Evolutionary conservation across 208 protist species (phyloP), one percentile per base, ranked within the genome.

Genomic region (Vickermania ingenoplastis): DNA sequence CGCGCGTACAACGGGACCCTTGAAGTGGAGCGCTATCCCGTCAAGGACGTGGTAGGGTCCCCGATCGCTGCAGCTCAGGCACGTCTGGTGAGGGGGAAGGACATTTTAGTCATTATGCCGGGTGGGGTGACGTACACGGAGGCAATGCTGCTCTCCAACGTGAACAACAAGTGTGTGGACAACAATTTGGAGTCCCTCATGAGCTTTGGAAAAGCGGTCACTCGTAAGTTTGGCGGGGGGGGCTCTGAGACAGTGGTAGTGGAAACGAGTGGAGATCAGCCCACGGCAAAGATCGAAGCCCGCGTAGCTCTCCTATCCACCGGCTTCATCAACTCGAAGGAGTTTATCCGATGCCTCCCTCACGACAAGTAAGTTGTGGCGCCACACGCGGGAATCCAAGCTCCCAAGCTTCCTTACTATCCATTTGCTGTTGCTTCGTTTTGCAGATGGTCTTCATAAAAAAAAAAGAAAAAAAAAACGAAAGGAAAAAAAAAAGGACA

Each of bases 111-210:
- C 51, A 77, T 91, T 7, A 83, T 86, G 61, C 63, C 86, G 21
- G 88, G 88, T 45, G 88, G 88, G 53, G 66, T 89, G 52, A 94
- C 88, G 25, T 94, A 83, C 65, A 71, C 75, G 4, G 88, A 94
- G 66, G 75, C 78, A 26, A 81, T 83, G 75, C 69, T 90, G 50
- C 49, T 94, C 25, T 59, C 73, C 53, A 77, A 89, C 61, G 79
- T 92, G 41, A 91, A 90, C 63, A 69, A 84, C 41, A 81, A 75
- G n/a, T 67, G 63, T 31, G 73, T 92, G 14, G 73, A 86, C 55
- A 94, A 94, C 63, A 88, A 89, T 65, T 69, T 79, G 41, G 84
- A 91, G 68, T 70, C 76, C 11, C 61, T 89, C 48, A 79, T 90
- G 83, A 89, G 86, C 64, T 55, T 87, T 3, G 81, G 81, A 48